Conservation (phyloP, 371 early-diverging fungal genomes). For the Mucor mucedo region DNA sequence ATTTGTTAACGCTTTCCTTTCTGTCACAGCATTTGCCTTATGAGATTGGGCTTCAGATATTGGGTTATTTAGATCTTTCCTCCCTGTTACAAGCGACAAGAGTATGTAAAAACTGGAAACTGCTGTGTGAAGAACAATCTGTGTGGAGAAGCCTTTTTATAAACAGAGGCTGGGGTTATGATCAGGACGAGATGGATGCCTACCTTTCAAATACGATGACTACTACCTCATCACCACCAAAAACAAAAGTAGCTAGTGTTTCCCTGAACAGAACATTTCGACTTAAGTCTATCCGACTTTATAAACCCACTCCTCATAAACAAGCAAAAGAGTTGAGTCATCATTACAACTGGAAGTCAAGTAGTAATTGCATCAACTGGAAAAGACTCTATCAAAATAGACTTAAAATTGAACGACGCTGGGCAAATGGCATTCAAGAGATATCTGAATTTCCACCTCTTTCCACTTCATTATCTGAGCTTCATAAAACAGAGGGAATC, state of each 20-base stretch:
- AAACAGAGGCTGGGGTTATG: slow-evolving; percentile 56
- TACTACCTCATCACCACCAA: slow-evolving; percentile 62
- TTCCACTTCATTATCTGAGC: slow-evolving; percentile 58
- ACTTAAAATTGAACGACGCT: slow-evolving; percentile 40
- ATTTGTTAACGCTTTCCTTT: neutral
- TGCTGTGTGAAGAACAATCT: slow-evolving; percentile 58
- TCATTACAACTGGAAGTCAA: slow-evolving; percentile 43
- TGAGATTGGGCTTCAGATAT: slow-evolving; percentile 66
- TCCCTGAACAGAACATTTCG: too few relatives aligned
- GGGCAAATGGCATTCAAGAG: slow-evolving; percentile 45
- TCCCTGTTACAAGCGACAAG: slow-evolving; percentile 54
- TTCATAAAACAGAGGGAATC: slow-evolving; percentile 87
- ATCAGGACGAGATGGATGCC: slow-evolving; percentile 49
- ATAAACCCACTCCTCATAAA: too few relatives aligned
- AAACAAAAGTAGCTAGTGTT: slow-evolving; percentile 56
- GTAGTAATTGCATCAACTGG: slow-evolving; percentile 44
- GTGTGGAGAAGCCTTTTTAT: slow-evolving; percentile 70
- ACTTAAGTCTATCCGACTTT: too few relatives aligned
- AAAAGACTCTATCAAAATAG: slow-evolving; percentile 38
- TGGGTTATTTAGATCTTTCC: slow-evolving; percentile 55
- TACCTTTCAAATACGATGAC: slow-evolving; percentile 40
- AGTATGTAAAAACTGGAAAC: slow-evolving; percentile 70
- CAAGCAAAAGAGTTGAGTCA: too few relatives aligned
- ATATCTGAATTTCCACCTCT: slow-evolving; percentile 40
- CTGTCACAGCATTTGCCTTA: slow-evolving; percentile 54